These are phyloP conservation scores for Nemania sp. DNA, from an alignment of 2,329 filamentous ascomycete species.

Conservation along the genomic window DNA sequence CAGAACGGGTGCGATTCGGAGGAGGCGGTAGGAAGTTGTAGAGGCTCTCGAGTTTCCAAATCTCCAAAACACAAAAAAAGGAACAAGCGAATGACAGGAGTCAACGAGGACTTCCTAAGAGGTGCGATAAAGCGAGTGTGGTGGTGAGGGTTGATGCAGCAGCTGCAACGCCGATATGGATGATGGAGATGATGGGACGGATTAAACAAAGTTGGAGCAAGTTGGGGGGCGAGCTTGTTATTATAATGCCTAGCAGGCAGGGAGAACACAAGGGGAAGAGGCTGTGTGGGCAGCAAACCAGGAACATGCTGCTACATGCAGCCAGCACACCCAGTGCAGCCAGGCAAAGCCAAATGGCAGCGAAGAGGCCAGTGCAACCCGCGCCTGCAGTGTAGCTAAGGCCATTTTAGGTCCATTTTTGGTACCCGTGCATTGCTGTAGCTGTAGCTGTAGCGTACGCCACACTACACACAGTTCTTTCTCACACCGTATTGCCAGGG, in stretches of 20 bases:
- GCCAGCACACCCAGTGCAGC: constrained; percentile 1
- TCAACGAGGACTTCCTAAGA: constrained; percentile 71
- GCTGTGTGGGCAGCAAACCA: constrained; percentile 16
- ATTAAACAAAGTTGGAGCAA: constrained; percentile 39
- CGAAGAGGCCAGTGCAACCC: constrained; percentile 1
- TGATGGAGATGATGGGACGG: constrained; percentile 39
- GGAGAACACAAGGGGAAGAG: constrained; percentile 15
- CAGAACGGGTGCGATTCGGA: constrained; percentile 18
- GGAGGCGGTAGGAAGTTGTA: constrained; percentile 32
- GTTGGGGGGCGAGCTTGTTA: constrained; percentile 42
- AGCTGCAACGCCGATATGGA: constrained; percentile 44
- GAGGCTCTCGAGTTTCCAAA: constrained; percentile 41
- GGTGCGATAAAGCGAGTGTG: constrained; percentile 56
- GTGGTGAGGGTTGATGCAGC: constrained; percentile 44
- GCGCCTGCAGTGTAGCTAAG: background rate
- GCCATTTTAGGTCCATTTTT: constrained; percentile 15
- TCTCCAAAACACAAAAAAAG: constrained; percentile 54
- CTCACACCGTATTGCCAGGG: background rate
- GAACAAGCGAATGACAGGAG: constrained; percentile 74
- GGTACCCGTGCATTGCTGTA: background rate
- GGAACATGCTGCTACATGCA: constrained; percentile 1
- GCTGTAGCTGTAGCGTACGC: background rate
- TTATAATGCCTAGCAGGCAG: constrained; percentile 31
- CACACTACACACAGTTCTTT: background rate
- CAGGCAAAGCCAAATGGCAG: constrained; percentile 6